Percentiles rank a stretch among this genome's conserved stretches.
These are phyloP conservation scores for Oldenlandia corymbosa DNA, from an alignment of 257 asterid genomes.

Conservation along the genomic window DNA sequence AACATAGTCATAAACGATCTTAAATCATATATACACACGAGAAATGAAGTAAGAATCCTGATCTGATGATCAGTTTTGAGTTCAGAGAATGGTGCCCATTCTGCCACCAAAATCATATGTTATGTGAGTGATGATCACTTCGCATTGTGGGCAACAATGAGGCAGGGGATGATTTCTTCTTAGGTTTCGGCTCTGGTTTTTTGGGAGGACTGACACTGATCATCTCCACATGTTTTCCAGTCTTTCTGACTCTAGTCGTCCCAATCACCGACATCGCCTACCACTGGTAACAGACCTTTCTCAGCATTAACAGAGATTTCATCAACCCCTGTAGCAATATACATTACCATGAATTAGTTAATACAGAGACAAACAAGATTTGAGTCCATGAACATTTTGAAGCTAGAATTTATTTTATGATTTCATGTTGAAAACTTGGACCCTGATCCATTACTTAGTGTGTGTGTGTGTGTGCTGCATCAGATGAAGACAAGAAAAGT, in stretches of 20 bases:
- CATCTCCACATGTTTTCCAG: constrained; percentile 7
- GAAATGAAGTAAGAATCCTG: not conserved
- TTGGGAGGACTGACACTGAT: constrained; percentile 17
- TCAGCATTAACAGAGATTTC: not conserved
- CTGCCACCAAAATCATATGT: not conserved
- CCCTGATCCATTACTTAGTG: no score
- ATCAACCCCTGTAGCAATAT: constrained; percentile 6
- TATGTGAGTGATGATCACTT: not conserved
- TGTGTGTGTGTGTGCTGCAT: no score
- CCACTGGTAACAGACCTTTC: constrained; percentile 20
- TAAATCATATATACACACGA: no score
- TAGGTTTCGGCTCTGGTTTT: no score
- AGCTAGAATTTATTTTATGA: no score
- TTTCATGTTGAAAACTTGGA: no score
- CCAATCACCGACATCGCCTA: constrained; percentile 16
- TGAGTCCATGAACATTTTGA: no score
- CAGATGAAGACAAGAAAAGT: no score
- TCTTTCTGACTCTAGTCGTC: constrained; percentile 2
- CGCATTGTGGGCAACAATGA: constrained; percentile 5
- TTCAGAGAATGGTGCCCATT: constrained; percentile 16
- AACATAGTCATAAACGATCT: no score
- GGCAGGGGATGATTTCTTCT: not conserved
- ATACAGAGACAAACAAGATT: no score
- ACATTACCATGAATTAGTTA: no score
- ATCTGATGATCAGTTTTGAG: not conserved